Conservation (phyloP, 441 rosid species). For the Theobroma grandiflorum region DNA sequence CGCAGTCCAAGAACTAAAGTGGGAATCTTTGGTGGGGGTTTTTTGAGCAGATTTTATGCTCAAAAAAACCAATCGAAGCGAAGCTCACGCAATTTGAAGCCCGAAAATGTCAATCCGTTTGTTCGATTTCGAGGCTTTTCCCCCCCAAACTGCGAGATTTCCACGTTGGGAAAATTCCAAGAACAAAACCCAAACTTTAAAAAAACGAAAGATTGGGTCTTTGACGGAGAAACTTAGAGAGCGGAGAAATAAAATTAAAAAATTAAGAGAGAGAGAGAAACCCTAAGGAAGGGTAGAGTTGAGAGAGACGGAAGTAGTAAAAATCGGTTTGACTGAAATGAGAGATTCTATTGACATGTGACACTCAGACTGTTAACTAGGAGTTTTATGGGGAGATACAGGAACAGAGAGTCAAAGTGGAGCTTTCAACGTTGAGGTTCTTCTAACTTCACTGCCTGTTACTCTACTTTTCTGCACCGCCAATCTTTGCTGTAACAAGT, state of each 20-base stretch:
- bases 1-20: conserved; percentile 11
- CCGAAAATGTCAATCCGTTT: neutral
- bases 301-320: too few relatives aligned
- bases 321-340: too few relatives aligned
- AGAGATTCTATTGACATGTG: neutral
- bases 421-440: neutral
- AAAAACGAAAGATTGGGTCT: too few relatives aligned
- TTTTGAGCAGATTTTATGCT: neutral
- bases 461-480: neutral
- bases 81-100: conserved; percentile 7
- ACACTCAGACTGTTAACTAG: neutral
- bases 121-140: neutral
- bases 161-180: too few relatives aligned
- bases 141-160: too few relatives aligned
- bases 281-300: too few relatives aligned
- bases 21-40: neutral
- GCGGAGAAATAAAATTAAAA: too few relatives aligned
- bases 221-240: too few relatives aligned
- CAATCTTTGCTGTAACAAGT: neutral
- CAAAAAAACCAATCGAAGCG: neutral
- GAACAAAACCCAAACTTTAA: too few relatives aligned
- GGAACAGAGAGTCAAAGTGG: neutral
- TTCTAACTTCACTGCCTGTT: neutral
- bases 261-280: too few relatives aligned
- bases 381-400: neutral